Percentiles rank a stretch among this genome's conserved stretches.
These are phyloP conservation scores for Xylariaceae sp. DNA, from an alignment of 2,329 filamentous ascomycete genomes.

Conservation along the genomic window DNA sequence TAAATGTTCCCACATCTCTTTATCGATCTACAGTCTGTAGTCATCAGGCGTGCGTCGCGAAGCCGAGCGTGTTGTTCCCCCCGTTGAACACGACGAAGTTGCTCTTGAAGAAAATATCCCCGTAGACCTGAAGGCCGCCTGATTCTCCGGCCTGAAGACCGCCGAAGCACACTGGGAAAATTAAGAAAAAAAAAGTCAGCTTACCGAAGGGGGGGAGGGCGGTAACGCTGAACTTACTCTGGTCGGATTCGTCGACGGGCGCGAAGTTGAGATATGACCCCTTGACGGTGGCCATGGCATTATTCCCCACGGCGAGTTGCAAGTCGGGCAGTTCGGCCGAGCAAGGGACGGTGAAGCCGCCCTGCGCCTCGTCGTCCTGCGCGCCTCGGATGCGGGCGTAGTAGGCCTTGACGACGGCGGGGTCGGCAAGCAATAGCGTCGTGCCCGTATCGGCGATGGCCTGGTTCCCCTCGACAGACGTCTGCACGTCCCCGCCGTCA, in stretches of 20 bases:
- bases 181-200: neutral
- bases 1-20: too few relatives aligned
- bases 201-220: neutral
- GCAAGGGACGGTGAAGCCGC: slow-evolving; percentile 46
- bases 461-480: slow-evolving; percentile 36
- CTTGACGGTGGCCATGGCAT: slow-evolving; percentile 49
- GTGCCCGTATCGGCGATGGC: slow-evolving; percentile 56
- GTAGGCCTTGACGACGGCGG: slow-evolving; percentile 44
- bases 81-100: slow-evolving; percentile 54
- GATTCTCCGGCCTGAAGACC: slow-evolving; percentile 55
- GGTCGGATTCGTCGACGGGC: slow-evolving; percentile 36
- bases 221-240: slow-evolving; percentile 40
- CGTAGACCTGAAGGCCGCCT: slow-evolving; percentile 54
- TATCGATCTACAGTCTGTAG: neutral
- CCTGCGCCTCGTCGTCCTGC: slow-evolving; percentile 33
- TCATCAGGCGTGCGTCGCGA: slow-evolving; percentile 49
- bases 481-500: slow-evolving; percentile 31
- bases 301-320: slow-evolving; percentile 51
- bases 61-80: slow-evolving; percentile 49
- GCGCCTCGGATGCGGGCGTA: slow-evolving; percentile 44
- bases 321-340: slow-evolving; percentile 41
- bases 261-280: slow-evolving; percentile 51
- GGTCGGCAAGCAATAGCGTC: slow-evolving; percentile 56
- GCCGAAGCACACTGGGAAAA: slow-evolving; percentile 54
- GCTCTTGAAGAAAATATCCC: slow-evolving; percentile 57